Percentiles rank a stretch among this genome's conserved stretches.
phyloP scores from a whole-genome alignment of 2,329 filamentous ascomycete genomes.

The Metarhizium guizhouense region DNA sequence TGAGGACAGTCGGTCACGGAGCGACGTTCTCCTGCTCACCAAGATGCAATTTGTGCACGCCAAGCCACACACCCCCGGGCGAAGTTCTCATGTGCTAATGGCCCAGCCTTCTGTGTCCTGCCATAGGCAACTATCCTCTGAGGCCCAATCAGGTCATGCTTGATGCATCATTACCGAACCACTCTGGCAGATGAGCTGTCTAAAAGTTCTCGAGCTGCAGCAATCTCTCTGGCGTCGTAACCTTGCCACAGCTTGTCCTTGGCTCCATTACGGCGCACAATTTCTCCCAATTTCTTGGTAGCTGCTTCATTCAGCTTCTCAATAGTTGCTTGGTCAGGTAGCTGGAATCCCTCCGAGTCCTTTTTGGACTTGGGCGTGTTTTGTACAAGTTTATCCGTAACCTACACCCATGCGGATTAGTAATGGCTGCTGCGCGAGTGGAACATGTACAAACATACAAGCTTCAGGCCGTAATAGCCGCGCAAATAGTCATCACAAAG shows the following conservation, averaged over 20 bases:
- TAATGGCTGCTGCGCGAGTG: not conserved
- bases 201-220: conserved; percentile 60
- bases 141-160: not conserved
- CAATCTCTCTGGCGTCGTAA: conserved; percentile 62
- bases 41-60: not conserved
- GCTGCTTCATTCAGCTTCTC: conserved; percentile 63
- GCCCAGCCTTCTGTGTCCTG: not conserved
- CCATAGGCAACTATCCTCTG: not conserved
- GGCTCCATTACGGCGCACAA: conserved; percentile 54
- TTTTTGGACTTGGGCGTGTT: conserved; percentile 34
- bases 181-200: conserved; percentile 38
- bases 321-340: conserved; percentile 50
- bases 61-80: not conserved
- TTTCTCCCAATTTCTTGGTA: conserved; percentile 67
- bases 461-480: conserved; percentile 84
- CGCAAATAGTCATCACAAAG: conserved; percentile 88
- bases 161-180: conserved; percentile 28
- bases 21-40: not conserved
- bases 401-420: conserved; percentile 23
- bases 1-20: not conserved
- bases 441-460: conserved; percentile 40
- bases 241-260: conserved; percentile 62
- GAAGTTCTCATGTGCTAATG: conserved; percentile 1
- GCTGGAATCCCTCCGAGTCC: conserved; percentile 39
- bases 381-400: conserved; percentile 40